phyloP scores from a whole-genome alignment of 805 yeast species.

The Candida sakaeoensis region DNA sequence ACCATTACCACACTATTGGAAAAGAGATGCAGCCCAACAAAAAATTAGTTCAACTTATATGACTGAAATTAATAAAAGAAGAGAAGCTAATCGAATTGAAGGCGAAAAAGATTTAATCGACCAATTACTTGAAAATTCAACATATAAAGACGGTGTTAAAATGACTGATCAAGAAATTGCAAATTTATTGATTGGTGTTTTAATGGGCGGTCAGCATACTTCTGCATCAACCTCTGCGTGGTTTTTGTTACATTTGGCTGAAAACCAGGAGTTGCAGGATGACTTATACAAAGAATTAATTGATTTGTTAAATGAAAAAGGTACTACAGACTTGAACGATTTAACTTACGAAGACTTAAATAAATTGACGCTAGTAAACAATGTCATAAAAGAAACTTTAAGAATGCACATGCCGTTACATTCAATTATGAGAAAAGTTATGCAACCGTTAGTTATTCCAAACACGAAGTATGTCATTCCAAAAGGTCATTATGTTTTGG shows the following conservation, averaged over 20 bases:
- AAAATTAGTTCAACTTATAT: slow-evolving; percentile 78
- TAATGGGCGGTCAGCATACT: slow-evolving; percentile 99
- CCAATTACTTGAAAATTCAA: slow-evolving; percentile 72
- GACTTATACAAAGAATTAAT: slow-evolving; percentile 73
- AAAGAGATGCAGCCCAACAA: slow-evolving; percentile 84
- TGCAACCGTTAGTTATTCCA: slow-evolving; percentile 74
- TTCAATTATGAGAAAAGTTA: slow-evolving; percentile 90
- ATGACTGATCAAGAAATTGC: slow-evolving; percentile 97
- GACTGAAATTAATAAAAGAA: slow-evolving; percentile 71
- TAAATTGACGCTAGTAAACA: slow-evolving; percentile 76
- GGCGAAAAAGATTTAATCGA: slow-evolving; percentile 87
- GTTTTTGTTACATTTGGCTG: slow-evolving; percentile 88
- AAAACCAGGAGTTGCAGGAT: slow-evolving; percentile 79
- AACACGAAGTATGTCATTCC: slow-evolving; percentile 80
- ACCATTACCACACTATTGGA: slow-evolving; percentile 81
- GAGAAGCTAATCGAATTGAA: slow-evolving; percentile 66
- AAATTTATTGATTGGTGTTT: slow-evolving; percentile 85
- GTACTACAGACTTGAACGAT: slow-evolving; percentile 41
- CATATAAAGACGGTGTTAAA: slow-evolving; percentile 87
- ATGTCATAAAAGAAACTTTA: slow-evolving; percentile 85
- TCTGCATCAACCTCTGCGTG: slow-evolving; percentile 95
- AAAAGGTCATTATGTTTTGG: slow-evolving; percentile 82
- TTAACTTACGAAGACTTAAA: slow-evolving; percentile 79
- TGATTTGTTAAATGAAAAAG: slow-evolving; percentile 53
- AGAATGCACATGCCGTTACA: slow-evolving; percentile 97